Evolutionary conservation across 1,284 basidiomycete genomes (phyloP).

Genomic region (Sanghuangporus weigelae): DNA sequence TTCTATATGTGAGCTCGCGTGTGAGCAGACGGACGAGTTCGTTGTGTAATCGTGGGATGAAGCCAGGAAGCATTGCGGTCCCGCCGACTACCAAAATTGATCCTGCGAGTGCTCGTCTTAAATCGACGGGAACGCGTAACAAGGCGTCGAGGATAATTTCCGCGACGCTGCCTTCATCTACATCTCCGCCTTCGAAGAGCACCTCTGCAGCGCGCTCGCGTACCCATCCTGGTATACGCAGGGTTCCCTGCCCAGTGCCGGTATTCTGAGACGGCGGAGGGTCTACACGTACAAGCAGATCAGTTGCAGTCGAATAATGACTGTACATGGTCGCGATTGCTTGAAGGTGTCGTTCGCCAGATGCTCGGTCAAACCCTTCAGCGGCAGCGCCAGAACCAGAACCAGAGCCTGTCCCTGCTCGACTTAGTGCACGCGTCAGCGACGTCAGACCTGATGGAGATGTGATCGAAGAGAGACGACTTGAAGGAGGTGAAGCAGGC

Average conservation of each 20-base stretch:
- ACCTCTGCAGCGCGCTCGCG: conserved; percentile 88
- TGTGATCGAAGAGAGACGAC: conserved; percentile 41
- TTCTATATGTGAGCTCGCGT: conserved; percentile 21
- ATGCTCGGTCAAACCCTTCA: conserved; percentile 20
- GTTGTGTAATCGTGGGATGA: conserved; percentile 78
- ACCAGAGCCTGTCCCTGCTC: conserved; percentile 21
- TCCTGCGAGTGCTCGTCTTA: conserved; percentile 75
- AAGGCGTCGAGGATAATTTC: conserved; percentile 77
- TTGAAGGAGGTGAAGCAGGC: conserved; percentile 23
- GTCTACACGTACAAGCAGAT: conserved; percentile 58
- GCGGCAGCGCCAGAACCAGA: conserved; percentile 21
- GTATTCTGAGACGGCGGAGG: conserved; percentile 54
- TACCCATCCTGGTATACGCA: conserved; percentile 93
- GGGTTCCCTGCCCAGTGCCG: conserved; percentile 69
- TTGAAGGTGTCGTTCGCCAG: conserved; percentile 53
- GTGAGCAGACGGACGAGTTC: conserved; percentile 57
- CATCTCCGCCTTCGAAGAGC: conserved; percentile 85
- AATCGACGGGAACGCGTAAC: conserved; percentile 85
- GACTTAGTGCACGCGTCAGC: conserved; percentile 35
- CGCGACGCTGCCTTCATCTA: conserved; percentile 77
- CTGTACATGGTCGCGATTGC: conserved; percentile 63
- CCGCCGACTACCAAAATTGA: conserved; percentile 86
- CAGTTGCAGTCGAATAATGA: conserved; percentile 68
- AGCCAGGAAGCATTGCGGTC: conserved; percentile 87
- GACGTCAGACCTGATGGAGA: conserved; percentile 58